Evolutionary conservation across 2,329 filamentous ascomycete genomes (phyloP), one percentile per base, ranked within the genome.

Genomic region (Exophiala phaeomuriformis): DNA sequence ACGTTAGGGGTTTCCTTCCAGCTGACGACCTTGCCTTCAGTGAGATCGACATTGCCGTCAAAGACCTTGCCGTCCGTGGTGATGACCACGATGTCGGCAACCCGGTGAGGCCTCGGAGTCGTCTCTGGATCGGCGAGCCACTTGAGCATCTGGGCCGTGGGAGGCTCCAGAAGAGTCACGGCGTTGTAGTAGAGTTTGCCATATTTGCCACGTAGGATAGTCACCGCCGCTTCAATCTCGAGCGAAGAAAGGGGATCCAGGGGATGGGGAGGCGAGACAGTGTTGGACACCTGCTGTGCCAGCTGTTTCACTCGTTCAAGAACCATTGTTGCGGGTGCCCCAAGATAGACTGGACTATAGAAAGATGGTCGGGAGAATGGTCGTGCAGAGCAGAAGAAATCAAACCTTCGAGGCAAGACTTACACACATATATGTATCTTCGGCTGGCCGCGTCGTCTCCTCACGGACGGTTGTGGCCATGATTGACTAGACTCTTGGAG

Each of bases 31-130:
- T 80, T 84, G 50, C 75, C 76, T 43, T 81, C 74, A 19, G 78
- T 75, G 51, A 95, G 69, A 66, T 94, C 83, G 2, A 95, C 85
- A 45, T 90, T 72, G 0, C 87, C 90, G 69, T 96, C 90, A 60
- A 83, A 91, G 0, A 95, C 83, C 66, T 85, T 87, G 61, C 88
- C 88, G 4, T 83, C 86, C 2, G 82, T 80, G 1, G 82, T 85
- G 68, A 95, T 90, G 27, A 84, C 88, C 3, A 95, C 88, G 0
- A 93, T 78, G 68, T 95, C 90, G 5, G 89, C 90, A 4, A 89
- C 74, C 64, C 90, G 81, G 33, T 77, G 70, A 7, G 90, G 90
- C 42, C 81, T 76, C 1, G 82, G 77, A 0, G 75, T 72, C 6
- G 75, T 77, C 19, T 80, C 71, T 0, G 86, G 82, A 53, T 82